Base-by-base conservation (phyloP, 1,284 basidiomycete species). In the Austroboletus niveus region DNA sequence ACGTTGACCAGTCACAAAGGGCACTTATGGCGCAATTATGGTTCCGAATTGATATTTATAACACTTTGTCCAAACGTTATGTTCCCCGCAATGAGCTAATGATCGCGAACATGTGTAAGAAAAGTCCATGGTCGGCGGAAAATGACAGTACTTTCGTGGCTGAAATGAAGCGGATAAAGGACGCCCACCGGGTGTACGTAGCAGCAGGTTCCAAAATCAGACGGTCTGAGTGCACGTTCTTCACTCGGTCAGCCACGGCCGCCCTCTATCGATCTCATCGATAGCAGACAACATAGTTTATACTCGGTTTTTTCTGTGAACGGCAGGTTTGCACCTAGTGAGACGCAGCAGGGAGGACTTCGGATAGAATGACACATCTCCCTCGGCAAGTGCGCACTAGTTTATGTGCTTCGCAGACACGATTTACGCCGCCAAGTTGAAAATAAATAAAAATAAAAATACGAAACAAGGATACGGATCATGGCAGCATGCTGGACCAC, bases 71-170 rank as follows among this genome's bases (percentile, higher is more conserved):
- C 45, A 53, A 68, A 64, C 51, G 57, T 47, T 52, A 68, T 54
- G 47, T 64, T 53, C 63, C 52, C 57, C 61, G 35, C 61, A 67
- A 54, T 60, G 51, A 66, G 54, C 52, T 55, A 54, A 65, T 57
- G 39, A 40, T 24, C 39, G 12, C 14, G 49, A 31, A 58, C 52
- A 49, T 55, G 45, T 42, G 38, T 49, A 42, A 44, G 32, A 30
- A 51, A 48, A 53, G 65, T 60, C 56, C 52, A 30, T 51, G 45
- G 7, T 41, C 34, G 40, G 35, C 39, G 7, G 27, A 20, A 45
- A 46, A 42, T 34, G 17, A 30, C 27, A 30, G 22, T 20, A 14
- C 17, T 41, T 27, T 27, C 14, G 22, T 42, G 41, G 4, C 22
- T 27, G 24, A 24, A 43, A 34, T 29, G 30, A 15, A 11, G 30